phyloP scores from a whole-genome alignment of 495 filamentous ascomycete species.

The Platismatia glauca region DNA sequence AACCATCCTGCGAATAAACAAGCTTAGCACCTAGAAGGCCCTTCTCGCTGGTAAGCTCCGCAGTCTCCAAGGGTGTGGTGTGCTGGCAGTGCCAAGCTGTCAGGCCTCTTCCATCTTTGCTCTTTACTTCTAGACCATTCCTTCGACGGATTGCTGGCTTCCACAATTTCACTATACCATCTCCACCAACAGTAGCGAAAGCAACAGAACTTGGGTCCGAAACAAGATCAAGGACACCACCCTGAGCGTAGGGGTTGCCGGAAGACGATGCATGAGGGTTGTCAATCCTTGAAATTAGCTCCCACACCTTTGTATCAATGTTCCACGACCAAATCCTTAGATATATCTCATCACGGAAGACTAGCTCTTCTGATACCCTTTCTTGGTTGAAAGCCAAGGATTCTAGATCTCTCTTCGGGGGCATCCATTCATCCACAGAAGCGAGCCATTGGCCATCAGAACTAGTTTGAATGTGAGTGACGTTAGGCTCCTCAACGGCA shows the following conservation, averaged over 20 bases:
- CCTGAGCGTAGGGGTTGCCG: constrained; percentile 35
- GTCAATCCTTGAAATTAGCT: constrained; percentile 73
- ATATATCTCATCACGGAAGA: constrained; percentile 54
- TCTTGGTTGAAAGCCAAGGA: constrained; percentile 37
- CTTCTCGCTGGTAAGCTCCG: constrained; percentile 33
- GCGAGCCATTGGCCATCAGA: constrained; percentile 82
- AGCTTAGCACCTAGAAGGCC: constrained; percentile 34
- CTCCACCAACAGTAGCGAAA: constrained; percentile 78
- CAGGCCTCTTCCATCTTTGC: constrained; percentile 42
- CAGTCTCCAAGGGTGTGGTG: constrained; percentile 43
- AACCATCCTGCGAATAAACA: constrained; percentile 79
- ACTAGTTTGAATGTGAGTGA: constrained; percentile 62
- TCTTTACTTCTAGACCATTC: constrained; percentile 51
- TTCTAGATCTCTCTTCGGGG: constrained; percentile 54
- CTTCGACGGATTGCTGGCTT: constrained; percentile 53
- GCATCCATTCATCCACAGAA: constrained; percentile 83
- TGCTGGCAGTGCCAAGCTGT: constrained; percentile 66
- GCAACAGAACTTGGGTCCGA: constrained; percentile 54
- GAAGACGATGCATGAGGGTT: constrained; percentile 54
- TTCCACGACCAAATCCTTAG: constrained; percentile 88
- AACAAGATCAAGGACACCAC: constrained; percentile 59
- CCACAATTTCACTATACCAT: constrained; percentile 73
- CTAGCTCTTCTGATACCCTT: constrained; percentile 34
- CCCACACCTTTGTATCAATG: constrained; percentile 51
- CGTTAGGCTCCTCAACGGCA: constrained; percentile 61